Evolutionary conservation across 179 eudicot species (phyloP).

Genomic region (Silene noctiflora): DNA sequence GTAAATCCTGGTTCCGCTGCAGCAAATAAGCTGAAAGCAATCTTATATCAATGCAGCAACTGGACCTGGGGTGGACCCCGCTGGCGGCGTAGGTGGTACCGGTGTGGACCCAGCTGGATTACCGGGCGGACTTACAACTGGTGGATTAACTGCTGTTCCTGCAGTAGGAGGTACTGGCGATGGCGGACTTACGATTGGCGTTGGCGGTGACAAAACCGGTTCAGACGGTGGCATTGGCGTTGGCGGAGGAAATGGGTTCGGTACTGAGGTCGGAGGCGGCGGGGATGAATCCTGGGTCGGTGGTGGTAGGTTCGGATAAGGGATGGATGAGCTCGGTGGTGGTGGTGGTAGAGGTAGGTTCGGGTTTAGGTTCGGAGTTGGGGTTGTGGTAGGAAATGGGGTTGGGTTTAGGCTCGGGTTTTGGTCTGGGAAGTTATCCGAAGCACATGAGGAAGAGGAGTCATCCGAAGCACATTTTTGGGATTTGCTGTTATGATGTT

Average conservation of each 20-base stretch:
- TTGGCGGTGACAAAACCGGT: not conserved
- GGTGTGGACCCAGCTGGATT: conserved; percentile 42
- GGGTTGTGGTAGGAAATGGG: conserved; percentile 19
- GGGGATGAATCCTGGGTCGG: conserved; percentile 17
- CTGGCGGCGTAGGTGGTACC: not conserved
- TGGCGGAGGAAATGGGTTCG: conserved; percentile 29
- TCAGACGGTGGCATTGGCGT: conserved; percentile 27
- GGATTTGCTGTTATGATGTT: conserved; percentile 35
- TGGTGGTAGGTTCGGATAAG: conserved; percentile 17
- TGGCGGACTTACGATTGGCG: conserved; percentile 38
- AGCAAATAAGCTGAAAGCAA: too few relatives aligned
- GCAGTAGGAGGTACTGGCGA: not conserved
- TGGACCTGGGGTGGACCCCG: conserved; percentile 54
- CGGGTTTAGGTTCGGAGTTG: conserved; percentile 14
- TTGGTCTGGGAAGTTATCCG: conserved; percentile 16
- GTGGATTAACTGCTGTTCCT: conserved; percentile 17
- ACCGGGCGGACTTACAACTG: conserved; percentile 40
- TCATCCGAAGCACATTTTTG: conserved; percentile 37
- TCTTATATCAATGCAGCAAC: conserved; percentile 22
- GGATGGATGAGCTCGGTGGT: conserved; percentile 15
- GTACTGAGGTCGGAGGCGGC: conserved; percentile 24
- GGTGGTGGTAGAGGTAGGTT: conserved; percentile 4
- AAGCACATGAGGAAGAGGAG: conserved; percentile 23
- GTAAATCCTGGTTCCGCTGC: too few relatives aligned
- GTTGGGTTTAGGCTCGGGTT: conserved; percentile 23